Evolutionary conservation across 2,329 filamentous ascomycete genomes (phyloP), one percentile per base, ranked within the genome.

Genomic region (Fusarium falciforme): DNA sequence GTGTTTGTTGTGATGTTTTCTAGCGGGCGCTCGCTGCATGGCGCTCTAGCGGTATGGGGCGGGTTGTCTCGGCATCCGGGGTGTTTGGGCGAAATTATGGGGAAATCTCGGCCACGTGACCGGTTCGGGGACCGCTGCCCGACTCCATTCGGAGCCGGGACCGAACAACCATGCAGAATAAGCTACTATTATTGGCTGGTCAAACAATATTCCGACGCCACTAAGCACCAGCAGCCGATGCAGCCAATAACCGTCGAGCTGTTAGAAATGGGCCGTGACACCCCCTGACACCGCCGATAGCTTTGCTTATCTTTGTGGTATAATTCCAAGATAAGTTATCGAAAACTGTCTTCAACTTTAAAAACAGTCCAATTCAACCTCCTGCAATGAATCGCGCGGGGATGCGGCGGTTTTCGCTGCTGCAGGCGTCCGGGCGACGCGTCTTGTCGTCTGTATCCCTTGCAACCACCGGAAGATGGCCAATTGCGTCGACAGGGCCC

Each of bases 371-470:
- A 42, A 31, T 38, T 47, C 35, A 11, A 16, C 11, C 29, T 40
- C 40, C 57, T 58, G 47, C 33, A 44, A 74, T 74, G 72, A 74
- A 63, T 55, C 65, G 72, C 6, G 61, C 33, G 54, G 72, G 72
- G 72, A 67, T 75, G 31, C 71, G 33, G 68, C 72, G 74, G 62
- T 66, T 72, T 33, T 70, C 65, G 69, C 68, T 74, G 72, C 65
- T 74, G 65, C 72, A 60, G 58, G 31, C 68, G 22, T 74, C 68
- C 14, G 63, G 57, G 22, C 72, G 60, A 70, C 72, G 68, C 47
- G 44, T 72, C 49, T 71, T 68, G 61, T 38, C 36, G n/a, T 58
- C 54, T 60, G 62, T 64, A 47, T 74, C 71, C 71, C 71, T 73
- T 17, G 63, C 63, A 49, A 47, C 44, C 25, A 55, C 52, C 38